Conservation (phyloP, 768 basidiomycete genomes). For the Rhizopogon sp. region DNA sequence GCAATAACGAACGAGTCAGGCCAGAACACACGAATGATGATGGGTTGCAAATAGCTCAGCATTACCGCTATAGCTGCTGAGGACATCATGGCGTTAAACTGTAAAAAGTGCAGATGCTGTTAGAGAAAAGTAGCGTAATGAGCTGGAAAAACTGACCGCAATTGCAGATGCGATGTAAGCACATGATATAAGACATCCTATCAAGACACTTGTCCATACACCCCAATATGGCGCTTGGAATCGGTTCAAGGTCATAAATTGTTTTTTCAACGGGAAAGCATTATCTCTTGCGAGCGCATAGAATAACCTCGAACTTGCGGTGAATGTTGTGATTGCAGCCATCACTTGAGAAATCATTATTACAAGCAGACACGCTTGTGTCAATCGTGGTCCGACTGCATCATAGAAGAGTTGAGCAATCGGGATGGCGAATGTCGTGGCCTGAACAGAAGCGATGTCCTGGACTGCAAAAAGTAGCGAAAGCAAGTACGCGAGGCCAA, state of each 20-base stretch:
- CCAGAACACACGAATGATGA: conserved; percentile 56
- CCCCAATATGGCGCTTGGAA: conserved; percentile 52
- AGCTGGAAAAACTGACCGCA: conserved; percentile 35
- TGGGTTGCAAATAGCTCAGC: conserved; percentile 54
- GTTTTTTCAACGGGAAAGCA: conserved; percentile 41
- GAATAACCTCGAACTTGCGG: conserved; percentile 51
- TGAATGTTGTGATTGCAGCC: conserved; percentile 54
- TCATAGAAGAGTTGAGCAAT: conserved; percentile 56
- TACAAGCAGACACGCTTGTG: conserved; percentile 47
- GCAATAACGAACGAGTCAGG: conserved; percentile 37
- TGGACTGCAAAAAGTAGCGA: conserved; percentile 55
- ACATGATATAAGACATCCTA: conserved; percentile 51
- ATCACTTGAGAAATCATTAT: conserved; percentile 47
- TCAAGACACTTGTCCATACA: conserved; percentile 48
- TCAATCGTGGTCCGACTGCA: conserved; percentile 41
- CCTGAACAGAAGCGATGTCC: conserved; percentile 43
- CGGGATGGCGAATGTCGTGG: conserved; percentile 49
- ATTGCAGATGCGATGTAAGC: conserved; percentile 54
- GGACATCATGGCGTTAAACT: conserved; percentile 54
- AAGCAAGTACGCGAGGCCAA: conserved; percentile 54
- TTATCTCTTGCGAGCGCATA: conserved; percentile 54
- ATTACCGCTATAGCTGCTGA: conserved; percentile 55
- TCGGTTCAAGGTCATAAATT: conserved; percentile 47
- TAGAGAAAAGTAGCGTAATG: not conserved
- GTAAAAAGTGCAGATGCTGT: not conserved